phyloP scores from a whole-genome alignment of 2,329 filamentous ascomycete genomes.

The Lasiodiplodia theobromae region DNA sequence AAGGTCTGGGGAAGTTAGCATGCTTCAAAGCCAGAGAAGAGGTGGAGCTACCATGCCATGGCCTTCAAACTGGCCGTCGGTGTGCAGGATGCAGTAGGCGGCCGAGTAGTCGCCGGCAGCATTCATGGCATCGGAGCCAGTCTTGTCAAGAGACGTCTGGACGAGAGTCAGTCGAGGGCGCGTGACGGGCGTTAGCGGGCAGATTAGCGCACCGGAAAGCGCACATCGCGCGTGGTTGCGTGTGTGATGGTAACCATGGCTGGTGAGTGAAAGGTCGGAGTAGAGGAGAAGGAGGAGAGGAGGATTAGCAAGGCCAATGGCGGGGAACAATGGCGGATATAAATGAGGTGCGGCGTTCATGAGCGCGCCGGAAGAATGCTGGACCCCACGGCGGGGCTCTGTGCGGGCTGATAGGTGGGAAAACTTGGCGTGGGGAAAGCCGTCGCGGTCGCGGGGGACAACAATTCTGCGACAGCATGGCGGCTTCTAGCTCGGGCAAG shows the following conservation, averaged over 20 bases:
- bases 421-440: constrained; percentile 26
- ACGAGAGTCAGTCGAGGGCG: neutral
- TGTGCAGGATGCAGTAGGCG: constrained; percentile 91
- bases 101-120: constrained; percentile 90
- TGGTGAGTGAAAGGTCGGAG: neutral
- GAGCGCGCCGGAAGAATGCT: constrained; percentile 17
- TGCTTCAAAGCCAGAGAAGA: neutral
- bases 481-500: constrained; percentile 18
- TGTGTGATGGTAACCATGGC: constrained; percentile 57
- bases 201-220: constrained; percentile 53
- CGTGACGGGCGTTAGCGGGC: neutral
- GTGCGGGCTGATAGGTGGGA: constrained; percentile 28
- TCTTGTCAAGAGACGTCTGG: constrained; percentile 89
- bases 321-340: constrained; percentile 15
- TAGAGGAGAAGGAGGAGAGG: neutral
- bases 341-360: constrained; percentile 12
- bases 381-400: constrained; percentile 29
- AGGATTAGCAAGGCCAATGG: constrained; percentile 3
- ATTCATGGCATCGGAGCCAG: constrained; percentile 97
- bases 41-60: constrained; percentile 73
- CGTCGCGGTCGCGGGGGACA: constrained; percentile 1
- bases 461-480: neutral
- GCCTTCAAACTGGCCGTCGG: constrained; percentile 73
- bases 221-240: constrained; percentile 56
- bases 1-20: constrained; percentile 61